phyloP scores from a whole-genome alignment of 1,284 basidiomycete genomes.

The Tilletia horrida region DNA sequence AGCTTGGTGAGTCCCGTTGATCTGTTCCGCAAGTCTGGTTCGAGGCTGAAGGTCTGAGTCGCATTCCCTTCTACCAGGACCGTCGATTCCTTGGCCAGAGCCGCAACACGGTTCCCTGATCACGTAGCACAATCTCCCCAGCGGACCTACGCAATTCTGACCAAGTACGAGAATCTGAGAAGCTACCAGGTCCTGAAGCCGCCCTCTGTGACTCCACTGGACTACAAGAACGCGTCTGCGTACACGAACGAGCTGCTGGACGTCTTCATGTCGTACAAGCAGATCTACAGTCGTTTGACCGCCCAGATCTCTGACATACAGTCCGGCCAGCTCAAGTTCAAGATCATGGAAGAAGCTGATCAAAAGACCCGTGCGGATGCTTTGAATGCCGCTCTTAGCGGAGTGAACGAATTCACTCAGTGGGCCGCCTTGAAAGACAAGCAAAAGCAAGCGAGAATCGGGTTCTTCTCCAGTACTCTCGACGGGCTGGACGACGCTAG shows the following conservation, averaged over 20 bases:
- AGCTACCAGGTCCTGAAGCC: conserved; percentile 19
- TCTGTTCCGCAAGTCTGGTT: too few relatives aligned
- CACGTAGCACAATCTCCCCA: conserved; percentile 12
- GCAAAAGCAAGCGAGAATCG: conserved; percentile 10
- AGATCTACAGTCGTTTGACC: conserved; percentile 14
- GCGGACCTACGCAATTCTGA: conserved; percentile 18
- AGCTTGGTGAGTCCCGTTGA: conserved; percentile 4
- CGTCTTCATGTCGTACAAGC: conserved; percentile 17
- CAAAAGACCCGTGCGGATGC: background rate
- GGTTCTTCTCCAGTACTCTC: conserved; percentile 10
- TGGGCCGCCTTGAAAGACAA: background rate
- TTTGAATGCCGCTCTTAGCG: too few relatives aligned
- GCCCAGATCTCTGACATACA: conserved; percentile 10
- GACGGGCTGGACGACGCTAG: conserved; percentile 18
- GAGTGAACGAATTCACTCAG: background rate
- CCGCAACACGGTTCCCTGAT: conserved; percentile 17
- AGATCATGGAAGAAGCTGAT: conserved; percentile 9
- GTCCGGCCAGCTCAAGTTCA: conserved; percentile 10
- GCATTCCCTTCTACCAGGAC: background rate
- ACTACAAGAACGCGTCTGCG: conserved; percentile 14
- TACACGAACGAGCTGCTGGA: conserved; percentile 17
- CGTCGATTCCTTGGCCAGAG: conserved; percentile 13
- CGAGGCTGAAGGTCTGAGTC: too few relatives aligned
- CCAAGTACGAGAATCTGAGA: conserved; percentile 15
- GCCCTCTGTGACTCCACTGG: background rate